Percentiles rank a stretch among this genome's conserved stretches.
Conservation (phyloP, 805 yeast species). For the Ogataea philodendri region DNA sequence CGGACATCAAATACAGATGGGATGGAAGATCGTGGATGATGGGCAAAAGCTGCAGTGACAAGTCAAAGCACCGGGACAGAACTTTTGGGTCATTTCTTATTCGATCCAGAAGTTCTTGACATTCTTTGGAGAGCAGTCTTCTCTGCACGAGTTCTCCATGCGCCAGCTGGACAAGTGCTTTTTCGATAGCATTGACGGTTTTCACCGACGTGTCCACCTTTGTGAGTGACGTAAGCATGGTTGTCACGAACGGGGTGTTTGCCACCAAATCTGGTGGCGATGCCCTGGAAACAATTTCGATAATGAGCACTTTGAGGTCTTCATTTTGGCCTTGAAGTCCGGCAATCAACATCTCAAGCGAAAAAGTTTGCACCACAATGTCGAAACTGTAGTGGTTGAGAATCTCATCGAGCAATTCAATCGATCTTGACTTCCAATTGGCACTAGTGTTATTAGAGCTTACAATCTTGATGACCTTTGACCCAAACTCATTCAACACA, state of each 20-base stretch:
- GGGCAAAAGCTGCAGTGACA: conserved; percentile 29
- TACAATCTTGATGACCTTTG: conserved; percentile 25
- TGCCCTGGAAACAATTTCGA: conserved; percentile 27
- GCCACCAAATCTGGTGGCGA: conserved; percentile 36
- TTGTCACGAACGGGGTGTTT: conserved; percentile 29
- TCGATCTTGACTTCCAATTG: conserved; percentile 18
- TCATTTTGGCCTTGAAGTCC: conserved; percentile 31
- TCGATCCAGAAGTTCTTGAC: conserved; percentile 21
- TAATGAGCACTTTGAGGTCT: conserved; percentile 27
- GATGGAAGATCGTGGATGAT: conserved; percentile 27
- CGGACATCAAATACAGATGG: conserved; percentile 25
- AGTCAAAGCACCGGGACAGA: conserved; percentile 32
- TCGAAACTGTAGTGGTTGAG: conserved; percentile 31
- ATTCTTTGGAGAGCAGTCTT: conserved; percentile 28
- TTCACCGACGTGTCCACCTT: conserved; percentile 21
- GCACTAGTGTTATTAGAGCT: conserved; percentile 25
- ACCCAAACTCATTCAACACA: conserved; percentile 19
- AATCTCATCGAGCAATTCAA: conserved; percentile 28
- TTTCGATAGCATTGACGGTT: conserved; percentile 25
- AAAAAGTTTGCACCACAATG: conserved; percentile 25
- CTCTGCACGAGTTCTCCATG: conserved; percentile 33
- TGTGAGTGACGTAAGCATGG: conserved; percentile 25
- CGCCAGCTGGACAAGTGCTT: conserved; percentile 23
- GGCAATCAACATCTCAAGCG: conserved; percentile 27
- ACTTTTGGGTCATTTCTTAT: conserved; percentile 27